Percentiles rank a stretch among this genome's conserved stretches.
Evolutionary conservation across 2,329 filamentous ascomycete species (phyloP).

Genomic region (Pestalotiopsis sp.): DNA sequence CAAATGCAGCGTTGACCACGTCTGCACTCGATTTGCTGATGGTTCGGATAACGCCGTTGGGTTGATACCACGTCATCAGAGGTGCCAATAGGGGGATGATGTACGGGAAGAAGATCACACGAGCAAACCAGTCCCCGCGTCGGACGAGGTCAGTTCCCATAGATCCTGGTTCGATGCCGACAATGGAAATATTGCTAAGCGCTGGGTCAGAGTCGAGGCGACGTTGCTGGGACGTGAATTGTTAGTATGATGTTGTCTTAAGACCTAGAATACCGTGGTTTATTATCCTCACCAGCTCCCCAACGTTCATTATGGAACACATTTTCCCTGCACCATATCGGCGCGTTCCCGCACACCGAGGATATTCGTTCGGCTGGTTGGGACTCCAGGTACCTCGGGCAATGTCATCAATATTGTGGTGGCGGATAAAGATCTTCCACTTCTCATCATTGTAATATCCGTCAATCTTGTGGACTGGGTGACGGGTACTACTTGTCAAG

Average conservation of each 20-base stretch:
- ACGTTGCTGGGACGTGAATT: conserved; percentile 21
- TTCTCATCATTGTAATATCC: conserved; percentile 5
- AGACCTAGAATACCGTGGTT: too few species aligned
- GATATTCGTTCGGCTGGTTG: conserved; percentile 20
- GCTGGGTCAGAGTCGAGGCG: conserved; percentile 28
- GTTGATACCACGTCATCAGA: not conserved
- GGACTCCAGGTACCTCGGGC: conserved; percentile 29
- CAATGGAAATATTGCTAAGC: conserved; percentile 29
- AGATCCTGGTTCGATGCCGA: conserved; percentile 37
- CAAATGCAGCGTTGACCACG: conserved; percentile 4
- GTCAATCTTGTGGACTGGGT: not conserved
- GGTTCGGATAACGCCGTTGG: conserved; percentile 7
- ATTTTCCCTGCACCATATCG: conserved; percentile 36
- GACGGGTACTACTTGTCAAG: not conserved
- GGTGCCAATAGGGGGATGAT: not conserved
- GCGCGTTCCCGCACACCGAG: conserved; percentile 24
- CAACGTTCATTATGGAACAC: conserved; percentile 4
- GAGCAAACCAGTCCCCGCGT: conserved; percentile 4
- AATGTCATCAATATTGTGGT: conserved; percentile 18
- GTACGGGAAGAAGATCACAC: not conserved
- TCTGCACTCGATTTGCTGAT: conserved; percentile 6
- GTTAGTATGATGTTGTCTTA: conserved; percentile 17
- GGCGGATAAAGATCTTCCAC: conserved; percentile 7
- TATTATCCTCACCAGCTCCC: not conserved
- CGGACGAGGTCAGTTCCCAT: conserved; percentile 26